Base-by-base conservation (phyloP, 768 basidiomycete genomes). In the Tubosaeta sp. region DNA sequence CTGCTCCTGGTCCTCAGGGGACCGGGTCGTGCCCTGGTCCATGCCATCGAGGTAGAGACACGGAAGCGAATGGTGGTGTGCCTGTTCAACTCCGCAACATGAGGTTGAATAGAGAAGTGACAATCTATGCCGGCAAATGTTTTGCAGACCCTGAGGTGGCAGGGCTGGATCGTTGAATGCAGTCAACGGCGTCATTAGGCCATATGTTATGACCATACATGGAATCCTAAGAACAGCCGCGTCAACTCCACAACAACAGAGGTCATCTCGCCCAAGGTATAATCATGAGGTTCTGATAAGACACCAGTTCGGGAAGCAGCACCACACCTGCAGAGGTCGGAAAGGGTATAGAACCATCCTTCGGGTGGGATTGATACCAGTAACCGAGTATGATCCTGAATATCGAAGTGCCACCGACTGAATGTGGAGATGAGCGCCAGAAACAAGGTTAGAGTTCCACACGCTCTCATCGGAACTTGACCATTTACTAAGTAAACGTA, bases 11-110 rank as follows among this genome's bases (percentile, higher is more conserved):
- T 31, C n/a, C 2, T 19, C 38, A 14, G 53, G 39, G 3, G 31
- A 6, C 14, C 29, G 55, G 5, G 43, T 29, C 8, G 41, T 25
- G 41, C 17, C 57, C 2, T 41, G 51, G 12, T 66, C 58, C 65
- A 66, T 66, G 32, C 6, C 46, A 13, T 44, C 22, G 32, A 37
- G 33, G 49, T n/a, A 19, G 19, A n/a, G 14, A 34, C 12, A 11
- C 14, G 37, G 19, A 16, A 4, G 25, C 12, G 2, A 22, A 39
- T 19, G 33, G 22, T 39, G 26, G 38, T 17, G 38, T 42, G 22
- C 43, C 26, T 27, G 43, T 43, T 26, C 27, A 41, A 14, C 51
- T 46, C 48, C 29, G 41, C 6, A 46, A 7, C 51, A 50, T 47
- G 48, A 37, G 37, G 16, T 6, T 16, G 8, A 35, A n/a, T 9